Percentiles rank a stretch among this genome's conserved stretches.
These are phyloP conservation scores for Artomyces pyxidatus DNA, from an alignment of 768 basidiomycete species.

Conservation along the genomic window DNA sequence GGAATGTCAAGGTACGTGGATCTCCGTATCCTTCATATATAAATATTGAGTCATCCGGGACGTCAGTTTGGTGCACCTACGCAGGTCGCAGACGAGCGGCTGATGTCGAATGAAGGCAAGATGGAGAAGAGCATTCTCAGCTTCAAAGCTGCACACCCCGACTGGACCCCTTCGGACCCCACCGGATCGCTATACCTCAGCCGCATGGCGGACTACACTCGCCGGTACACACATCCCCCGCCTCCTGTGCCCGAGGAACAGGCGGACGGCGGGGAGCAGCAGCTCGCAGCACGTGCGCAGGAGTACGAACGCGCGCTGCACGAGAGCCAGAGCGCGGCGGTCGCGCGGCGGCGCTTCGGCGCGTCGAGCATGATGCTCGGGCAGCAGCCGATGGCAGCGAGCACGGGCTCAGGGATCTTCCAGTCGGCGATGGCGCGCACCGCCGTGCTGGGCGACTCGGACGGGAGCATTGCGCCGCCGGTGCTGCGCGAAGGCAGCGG, in stretches of 20 bases:
- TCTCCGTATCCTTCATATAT: not conserved
- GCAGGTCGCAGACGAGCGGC: slow-evolving; percentile 55
- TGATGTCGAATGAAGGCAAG: slow-evolving; percentile 88
- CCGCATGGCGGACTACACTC: slow-evolving; percentile 64
- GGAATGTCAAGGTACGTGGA: slow-evolving; percentile 70
- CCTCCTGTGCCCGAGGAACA: not conserved
- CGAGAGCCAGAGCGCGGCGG: slow-evolving; percentile 55
- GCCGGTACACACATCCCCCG: not conserved
- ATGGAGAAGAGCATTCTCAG: slow-evolving; percentile 98
- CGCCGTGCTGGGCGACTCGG: slow-evolving; percentile 69
- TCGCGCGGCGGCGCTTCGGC: slow-evolving; percentile 26
- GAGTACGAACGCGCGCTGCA: slow-evolving; percentile 70
- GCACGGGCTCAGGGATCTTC: slow-evolving; percentile 34
- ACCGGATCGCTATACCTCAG: slow-evolving; percentile 85
- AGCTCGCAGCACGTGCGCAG: slow-evolving; percentile 45
- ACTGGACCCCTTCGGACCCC: slow-evolving; percentile 91
- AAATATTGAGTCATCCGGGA: too few relatives aligned
- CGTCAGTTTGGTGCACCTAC: slow-evolving; percentile 85
- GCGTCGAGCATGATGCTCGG: slow-evolving; percentile 30
- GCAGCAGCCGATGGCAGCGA: slow-evolving; percentile 13
- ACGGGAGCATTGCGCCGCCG: slow-evolving; percentile 38
- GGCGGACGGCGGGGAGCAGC: slow-evolving; percentile 10
- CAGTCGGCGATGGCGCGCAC: slow-evolving; percentile 54
- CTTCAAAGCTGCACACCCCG: slow-evolving; percentile 94
- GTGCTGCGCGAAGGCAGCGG: slow-evolving; percentile 8